Base-by-base conservation (phyloP, 176 grass and related monocot genomes). In the Oryza coarctata region DNA sequence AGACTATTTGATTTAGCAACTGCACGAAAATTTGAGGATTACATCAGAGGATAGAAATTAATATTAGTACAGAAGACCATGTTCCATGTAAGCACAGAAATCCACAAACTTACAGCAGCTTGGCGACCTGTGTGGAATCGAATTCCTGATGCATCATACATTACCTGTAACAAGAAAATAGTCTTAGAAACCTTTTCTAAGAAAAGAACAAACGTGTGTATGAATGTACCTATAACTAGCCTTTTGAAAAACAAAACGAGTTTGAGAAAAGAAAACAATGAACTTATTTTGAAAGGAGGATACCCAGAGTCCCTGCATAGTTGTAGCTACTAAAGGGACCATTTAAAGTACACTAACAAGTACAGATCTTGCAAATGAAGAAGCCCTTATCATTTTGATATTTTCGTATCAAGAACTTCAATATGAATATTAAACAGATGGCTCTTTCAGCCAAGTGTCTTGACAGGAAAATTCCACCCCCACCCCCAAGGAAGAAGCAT, bases 111-210 rank as follows among this genome's bases (percentile, higher is more conserved):
- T 96, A 99, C 97, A 65, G 89, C 93, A 89, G 97, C 97, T 89
- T 99, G 97, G 29, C 93, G 87, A 76, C 97, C 97, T 30, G 97
- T 92, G 92, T 99, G 97, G 68, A 87, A 92, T 70, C 97, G 84
- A 70, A 99, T 80, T 78, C 97, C 97, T 75, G 97, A 99, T 81
- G 97, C 93, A 85, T 99, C 97, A 90, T 99, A 99, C 97, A 99
- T 99, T 60, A 99, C 97, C 97, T 99, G 77, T 49, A 81, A 63
- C 10, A 26, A 81, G 25, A 57, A 61, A 47, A n/a, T 60, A 41
- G 67, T n/a, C 38, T 84, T 78, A 81, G 31, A 66, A 34, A 41
- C 12, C 57, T 39, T 41, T 67, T 71, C 7, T 3, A 60, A 3
- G 36, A 26, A 71, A 62, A 47, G 1, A 78, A 2, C 9, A 65